Percentiles rank a stretch among this genome's conserved stretches.
phyloP scores from a whole-genome alignment of 345 rosid genomes.

The Isatis tinctoria region DNA sequence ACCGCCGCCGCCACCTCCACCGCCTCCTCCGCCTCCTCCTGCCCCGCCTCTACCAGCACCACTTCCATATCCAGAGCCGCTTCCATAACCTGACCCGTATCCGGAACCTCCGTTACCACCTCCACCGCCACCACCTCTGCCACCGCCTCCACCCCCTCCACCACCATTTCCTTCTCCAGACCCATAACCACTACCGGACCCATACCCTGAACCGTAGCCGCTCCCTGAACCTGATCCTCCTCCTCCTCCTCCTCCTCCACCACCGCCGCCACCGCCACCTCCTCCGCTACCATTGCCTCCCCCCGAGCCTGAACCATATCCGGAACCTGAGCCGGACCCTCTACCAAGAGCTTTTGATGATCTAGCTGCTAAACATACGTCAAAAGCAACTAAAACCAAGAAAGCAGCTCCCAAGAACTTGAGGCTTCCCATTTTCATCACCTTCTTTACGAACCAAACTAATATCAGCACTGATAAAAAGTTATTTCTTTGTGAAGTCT shows the following conservation, averaged over 20 bases:
- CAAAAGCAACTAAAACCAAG: conserved; percentile 23
- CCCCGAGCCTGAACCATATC: conserved; percentile 26
- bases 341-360: conserved; percentile 23
- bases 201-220: conserved; percentile 46
- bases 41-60: not conserved
- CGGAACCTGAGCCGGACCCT: conserved; percentile 31
- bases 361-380: conserved; percentile 33
- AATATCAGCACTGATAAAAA: not conserved
- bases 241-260: conserved; percentile 38
- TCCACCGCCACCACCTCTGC: conserved; percentile 36
- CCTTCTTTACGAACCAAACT: not conserved
- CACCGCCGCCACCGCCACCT: conserved; percentile 15
- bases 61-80: conserved; percentile 32
- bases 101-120: conserved; percentile 29
- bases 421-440: conserved; percentile 18
- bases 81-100: conserved; percentile 32
- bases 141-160: conserved; percentile 38
- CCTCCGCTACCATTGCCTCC: conserved; percentile 21
- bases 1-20: conserved; percentile 24
- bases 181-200: conserved; percentile 40
- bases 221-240: conserved; percentile 43
- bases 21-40: conserved; percentile 12
- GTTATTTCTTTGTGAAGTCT: not conserved
- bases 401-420: conserved; percentile 20
- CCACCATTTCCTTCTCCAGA: conserved; percentile 30